Evolutionary conservation across 176 grass and related monocot genomes (phyloP), one percentile per base, ranked within the genome.

Genomic region (Paspalum notatum): DNA sequence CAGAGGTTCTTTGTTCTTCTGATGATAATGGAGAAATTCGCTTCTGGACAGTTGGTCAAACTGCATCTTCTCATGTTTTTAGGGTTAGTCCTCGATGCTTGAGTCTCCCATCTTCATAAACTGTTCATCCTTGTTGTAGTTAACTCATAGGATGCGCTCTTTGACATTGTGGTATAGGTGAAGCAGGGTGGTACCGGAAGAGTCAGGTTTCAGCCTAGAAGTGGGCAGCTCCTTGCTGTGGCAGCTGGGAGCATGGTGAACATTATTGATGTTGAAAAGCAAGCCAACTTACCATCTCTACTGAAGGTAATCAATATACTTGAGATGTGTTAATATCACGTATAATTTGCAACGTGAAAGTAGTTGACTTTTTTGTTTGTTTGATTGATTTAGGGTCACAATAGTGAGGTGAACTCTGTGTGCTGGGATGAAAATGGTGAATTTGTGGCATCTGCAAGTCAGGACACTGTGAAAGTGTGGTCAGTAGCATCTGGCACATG

Each of bases 391-490:
- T 59, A 99, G 96, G 85, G 77, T 72, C 93, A 95, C 74, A 75
- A 83, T 14, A 88, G 68, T 24, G 94, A 91, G 86, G 81, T 93
- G 32, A 87, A 89, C 26, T 88, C 82, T 38, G 32, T 99, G 32
- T 99, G 90, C 82, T 99, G 96, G 96, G 96, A 99, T 68, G 89
- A 89, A 87, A 93, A 52, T 54, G 96, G 96, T 24, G 90, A 93
- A 39, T 87, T 62, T 80, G 62, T 99, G 76, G 92, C 96, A 6
- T 99, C 90, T 68, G 90, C 74, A 82, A 95, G 96, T 78, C 92
- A 99, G 78, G 96, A 95, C 60, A 83, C 79, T 51, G 86, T 95
- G 66, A 95, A 99, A 79, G 80, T 99, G 21, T 99, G 96, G 96
- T 99, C 93, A 0, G 82, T 70, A 63, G 48, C 80, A 7, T 79